Evolutionary conservation across 2,329 filamentous ascomycete genomes (phyloP).

Genomic region (Aspergillus sp.): DNA sequence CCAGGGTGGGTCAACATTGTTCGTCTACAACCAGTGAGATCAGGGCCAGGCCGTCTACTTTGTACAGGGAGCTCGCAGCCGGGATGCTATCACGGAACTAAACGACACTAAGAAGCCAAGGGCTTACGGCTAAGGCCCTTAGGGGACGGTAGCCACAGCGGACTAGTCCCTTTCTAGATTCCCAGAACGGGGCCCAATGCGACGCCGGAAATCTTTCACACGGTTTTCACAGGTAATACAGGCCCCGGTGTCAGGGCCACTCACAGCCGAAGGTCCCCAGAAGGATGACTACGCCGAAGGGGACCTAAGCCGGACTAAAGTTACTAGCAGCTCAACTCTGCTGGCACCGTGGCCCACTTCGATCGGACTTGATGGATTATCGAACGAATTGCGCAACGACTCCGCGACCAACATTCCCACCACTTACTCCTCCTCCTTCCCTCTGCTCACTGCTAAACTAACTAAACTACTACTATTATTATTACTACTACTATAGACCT

Average conservation of each 20-base stretch:
- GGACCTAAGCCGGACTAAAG: constrained; percentile 9
- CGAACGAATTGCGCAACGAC: constrained; percentile 23
- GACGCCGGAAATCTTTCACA: constrained; percentile 2
- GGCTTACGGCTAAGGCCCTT: constrained; percentile 10
- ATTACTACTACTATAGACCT: constrained; percentile 11
- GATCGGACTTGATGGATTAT: constrained; percentile 25
- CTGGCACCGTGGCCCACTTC: constrained; percentile 19
- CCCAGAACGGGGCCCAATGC: not conserved
- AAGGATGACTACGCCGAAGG: constrained; percentile 20
- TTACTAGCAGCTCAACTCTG: constrained; percentile 3
- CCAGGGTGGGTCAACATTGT: constrained; percentile 2
- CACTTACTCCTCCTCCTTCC: constrained; percentile 8
- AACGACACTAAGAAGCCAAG: constrained; percentile 14
- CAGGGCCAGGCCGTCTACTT: not conserved
- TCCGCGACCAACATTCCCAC: constrained; percentile 8
- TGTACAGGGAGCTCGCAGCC: constrained; percentile 2
- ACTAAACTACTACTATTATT: constrained; percentile 1
- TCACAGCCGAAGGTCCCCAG: constrained; percentile 16
- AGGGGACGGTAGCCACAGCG: not conserved
- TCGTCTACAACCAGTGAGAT: not conserved
- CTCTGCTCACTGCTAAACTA: constrained; percentile 2
- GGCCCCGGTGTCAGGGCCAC: constrained; percentile 12
- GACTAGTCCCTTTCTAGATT: too few relatives aligned
- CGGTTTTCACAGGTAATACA: not conserved
- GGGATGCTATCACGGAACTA: constrained; percentile 12